Evolutionary conservation across 805 yeast genomes (phyloP), one percentile per base, ranked within the genome.

Genomic region (Wickerhamomyces chaumierensis): DNA sequence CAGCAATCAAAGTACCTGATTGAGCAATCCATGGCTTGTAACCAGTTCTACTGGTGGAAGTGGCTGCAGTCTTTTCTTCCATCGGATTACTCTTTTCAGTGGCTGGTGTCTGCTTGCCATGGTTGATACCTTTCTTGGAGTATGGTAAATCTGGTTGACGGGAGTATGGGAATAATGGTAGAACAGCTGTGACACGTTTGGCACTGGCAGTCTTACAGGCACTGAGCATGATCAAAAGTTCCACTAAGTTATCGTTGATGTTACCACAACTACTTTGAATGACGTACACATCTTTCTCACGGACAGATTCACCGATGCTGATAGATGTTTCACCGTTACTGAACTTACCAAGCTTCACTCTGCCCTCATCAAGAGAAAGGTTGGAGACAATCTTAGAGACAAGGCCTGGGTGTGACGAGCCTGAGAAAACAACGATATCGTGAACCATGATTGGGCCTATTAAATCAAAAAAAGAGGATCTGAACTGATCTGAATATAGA

Each of bases 201-300:
- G 99, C 99, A 17, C 95, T 83, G 3, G 98, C 99, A 38, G 96
- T 96, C 50, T 90, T 80, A 62, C 97, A 90, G 39, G 97, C 98
- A 35, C 92, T 78, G 33, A 92, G 82, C 50, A 92, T 72, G 45
- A 94, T 90, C 55, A 92, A 68, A 47, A 92, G 66, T 63, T 92
- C 99, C 94, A 92, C 84, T 43, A 92, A 84, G 56, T 85, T 90
- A 55, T 92, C 98, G 55, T 92, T 92, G 41, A 77, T 61, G 37
- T 81, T 72, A 11, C 88, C 81, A 20, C 94, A 81, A 2, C 95
- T 94, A 14, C 87, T 77, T 56, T 88, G 95, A 45, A 90, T 81
- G 48, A 86, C 87, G 84, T 81, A 92, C 6, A 92, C 97, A 57
- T 92, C 96, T 60, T 92, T 92, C 48, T 88, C 97, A 54, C 99